Evolutionary conservation across 768 basidiomycete species (phyloP).

Genomic region (Russula sp.): DNA sequence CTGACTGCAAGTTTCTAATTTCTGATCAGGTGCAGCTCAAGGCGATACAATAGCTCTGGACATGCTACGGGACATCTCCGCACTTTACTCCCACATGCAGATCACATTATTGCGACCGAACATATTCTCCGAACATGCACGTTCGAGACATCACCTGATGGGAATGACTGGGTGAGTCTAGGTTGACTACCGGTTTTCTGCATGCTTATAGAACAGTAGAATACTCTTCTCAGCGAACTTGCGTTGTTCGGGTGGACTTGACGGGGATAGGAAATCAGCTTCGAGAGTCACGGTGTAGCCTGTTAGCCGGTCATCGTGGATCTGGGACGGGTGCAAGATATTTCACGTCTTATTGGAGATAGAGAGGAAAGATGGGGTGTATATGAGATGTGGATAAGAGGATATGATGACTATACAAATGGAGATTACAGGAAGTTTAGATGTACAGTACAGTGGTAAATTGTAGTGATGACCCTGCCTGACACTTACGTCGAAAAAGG

Average conservation of each 20-base stretch:
- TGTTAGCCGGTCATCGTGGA: constrained; percentile 2
- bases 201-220: not conserved
- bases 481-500: not conserved
- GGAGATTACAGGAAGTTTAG: constrained; percentile 2
- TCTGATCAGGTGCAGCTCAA: constrained; percentile 25
- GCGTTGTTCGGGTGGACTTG: constrained; percentile 1
- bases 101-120: constrained; percentile 35
- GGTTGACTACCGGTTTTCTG: not conserved
- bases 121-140: constrained; percentile 29
- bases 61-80: constrained; percentile 29
- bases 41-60: constrained; percentile 41
- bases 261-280: not conserved
- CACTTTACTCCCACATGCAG: constrained; percentile 26
- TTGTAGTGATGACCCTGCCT: not conserved
- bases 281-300: constrained; percentile 5
- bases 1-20: not conserved
- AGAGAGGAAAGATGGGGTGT: constrained; percentile 34
- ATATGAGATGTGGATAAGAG: constrained; percentile 39
- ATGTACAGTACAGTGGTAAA: not conserved
- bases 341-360: constrained; percentile 29
- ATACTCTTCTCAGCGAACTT: not conserved
- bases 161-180: constrained; percentile 31
- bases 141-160: constrained; percentile 32
- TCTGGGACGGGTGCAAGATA: constrained; percentile 24
- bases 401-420: constrained; percentile 17